phyloP scores from a whole-genome alignment of 2,329 filamentous ascomycete genomes.

The Arthrobotrys conoides region DNA sequence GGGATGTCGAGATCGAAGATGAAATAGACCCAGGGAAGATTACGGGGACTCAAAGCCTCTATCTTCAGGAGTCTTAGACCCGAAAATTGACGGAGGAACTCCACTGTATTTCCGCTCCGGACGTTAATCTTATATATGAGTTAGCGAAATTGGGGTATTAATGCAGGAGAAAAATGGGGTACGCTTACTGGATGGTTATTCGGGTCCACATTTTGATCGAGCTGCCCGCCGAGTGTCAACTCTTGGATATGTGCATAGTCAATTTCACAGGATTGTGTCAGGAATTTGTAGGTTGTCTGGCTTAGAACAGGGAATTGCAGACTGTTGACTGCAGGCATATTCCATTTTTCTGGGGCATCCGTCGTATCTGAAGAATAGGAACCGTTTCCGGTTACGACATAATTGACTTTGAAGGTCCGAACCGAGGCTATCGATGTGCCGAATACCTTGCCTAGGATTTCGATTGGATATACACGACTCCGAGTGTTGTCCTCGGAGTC shows the following conservation, averaged over 20 bases:
- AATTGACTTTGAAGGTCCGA: not conserved
- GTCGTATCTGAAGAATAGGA: not conserved
- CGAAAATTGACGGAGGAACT: not conserved
- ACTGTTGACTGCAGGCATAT: not conserved
- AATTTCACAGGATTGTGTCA: not conserved
- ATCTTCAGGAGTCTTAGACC: not conserved
- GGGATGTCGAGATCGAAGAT: not conserved
- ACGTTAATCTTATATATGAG: no score
- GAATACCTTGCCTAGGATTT: not conserved
- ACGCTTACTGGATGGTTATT: not conserved
- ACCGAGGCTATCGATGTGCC: not conserved
- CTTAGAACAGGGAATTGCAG: conserved; percentile 1
- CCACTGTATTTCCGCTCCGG: not conserved
- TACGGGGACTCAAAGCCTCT: not conserved
- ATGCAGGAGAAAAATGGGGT: no score
- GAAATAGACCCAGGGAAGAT: not conserved
- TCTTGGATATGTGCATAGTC: not conserved
- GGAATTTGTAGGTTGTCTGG: not conserved
- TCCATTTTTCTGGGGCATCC: not conserved
- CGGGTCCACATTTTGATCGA: not conserved
- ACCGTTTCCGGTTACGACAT: not conserved
- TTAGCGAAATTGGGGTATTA: no score
- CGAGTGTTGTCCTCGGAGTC: not conserved
- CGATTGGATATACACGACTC: not conserved
- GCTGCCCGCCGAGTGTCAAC: not conserved